phyloP scores from a whole-genome alignment of 2,329 filamentous ascomycete species.

The Aureobasidium sp. region DNA sequence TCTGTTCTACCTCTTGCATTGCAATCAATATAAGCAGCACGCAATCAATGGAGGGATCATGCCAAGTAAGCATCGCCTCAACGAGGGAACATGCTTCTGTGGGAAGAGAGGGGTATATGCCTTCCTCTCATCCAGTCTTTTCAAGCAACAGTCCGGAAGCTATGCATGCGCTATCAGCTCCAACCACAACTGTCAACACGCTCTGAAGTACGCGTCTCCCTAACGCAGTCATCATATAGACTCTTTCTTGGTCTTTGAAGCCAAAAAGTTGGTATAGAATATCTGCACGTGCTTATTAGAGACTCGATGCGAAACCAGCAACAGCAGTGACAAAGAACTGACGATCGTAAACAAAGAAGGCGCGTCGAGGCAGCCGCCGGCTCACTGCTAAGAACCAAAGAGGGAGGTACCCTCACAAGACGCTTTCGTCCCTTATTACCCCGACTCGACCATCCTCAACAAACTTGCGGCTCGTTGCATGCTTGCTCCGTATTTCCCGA shows the following conservation, averaged over 20 bases:
- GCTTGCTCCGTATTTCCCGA: background rate
- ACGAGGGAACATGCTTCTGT: background rate
- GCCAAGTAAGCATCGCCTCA: background rate
- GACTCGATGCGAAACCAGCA: too few species aligned
- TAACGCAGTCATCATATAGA: conserved; percentile 1
- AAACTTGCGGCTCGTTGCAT: conserved; percentile 8
- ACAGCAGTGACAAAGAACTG: background rate
- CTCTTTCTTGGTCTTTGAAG: background rate
- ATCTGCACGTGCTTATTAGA: background rate
- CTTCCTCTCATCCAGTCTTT: background rate
- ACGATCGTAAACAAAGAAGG: background rate
- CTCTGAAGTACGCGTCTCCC: background rate
- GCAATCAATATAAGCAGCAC: background rate
- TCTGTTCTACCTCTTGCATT: background rate
- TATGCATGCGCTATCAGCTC: background rate
- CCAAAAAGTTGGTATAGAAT: background rate
- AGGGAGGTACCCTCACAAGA: background rate
- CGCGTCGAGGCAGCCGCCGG: background rate
- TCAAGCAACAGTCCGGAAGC: background rate
- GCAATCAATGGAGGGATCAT: background rate
- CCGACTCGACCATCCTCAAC: conserved; percentile 4
- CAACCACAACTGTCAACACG: background rate
- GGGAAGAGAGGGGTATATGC: background rate
- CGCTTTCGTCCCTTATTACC: background rate
- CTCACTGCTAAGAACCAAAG: background rate